Conservation (phyloP, 2,329 filamentous ascomycete species). For the Colletotrichum horii region DNA sequence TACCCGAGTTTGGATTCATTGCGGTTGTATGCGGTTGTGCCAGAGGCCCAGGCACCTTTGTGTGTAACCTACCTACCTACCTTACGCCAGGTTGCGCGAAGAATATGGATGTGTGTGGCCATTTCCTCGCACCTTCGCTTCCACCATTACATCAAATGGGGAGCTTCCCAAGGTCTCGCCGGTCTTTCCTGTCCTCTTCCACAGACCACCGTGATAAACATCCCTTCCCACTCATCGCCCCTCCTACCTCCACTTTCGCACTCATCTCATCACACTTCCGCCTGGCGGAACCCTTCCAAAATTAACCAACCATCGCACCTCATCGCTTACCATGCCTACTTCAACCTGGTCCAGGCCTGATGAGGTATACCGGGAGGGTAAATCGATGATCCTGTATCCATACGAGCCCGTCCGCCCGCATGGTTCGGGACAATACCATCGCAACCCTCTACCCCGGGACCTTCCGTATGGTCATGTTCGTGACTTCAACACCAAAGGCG, state of each 20-base stretch:
- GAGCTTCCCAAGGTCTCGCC: not conserved
- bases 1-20: not conserved
- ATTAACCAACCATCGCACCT: no score
- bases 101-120: not conserved
- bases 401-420: not conserved
- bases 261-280: not conserved
- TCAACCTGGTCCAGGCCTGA: not conserved
- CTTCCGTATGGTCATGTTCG: not conserved
- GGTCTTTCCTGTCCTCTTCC: no score
- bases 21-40: no score
- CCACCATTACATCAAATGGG: not conserved
- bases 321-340: not conserved
- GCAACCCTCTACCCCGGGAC: not conserved
- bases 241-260: no score
- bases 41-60: not conserved
- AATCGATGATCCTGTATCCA: not conserved
- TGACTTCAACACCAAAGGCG: fast-evolving
- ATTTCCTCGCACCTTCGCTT: not conserved
- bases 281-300: no score
- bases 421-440: not conserved
- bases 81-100: not conserved
- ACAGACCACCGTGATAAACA: no score
- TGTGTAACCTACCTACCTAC: not conserved
- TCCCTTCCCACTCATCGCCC: no score
- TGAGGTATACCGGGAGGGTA: not conserved